Evolutionary conservation across 2,329 filamentous ascomycete genomes (phyloP).

Genomic region (Penicillium oxalicum): DNA sequence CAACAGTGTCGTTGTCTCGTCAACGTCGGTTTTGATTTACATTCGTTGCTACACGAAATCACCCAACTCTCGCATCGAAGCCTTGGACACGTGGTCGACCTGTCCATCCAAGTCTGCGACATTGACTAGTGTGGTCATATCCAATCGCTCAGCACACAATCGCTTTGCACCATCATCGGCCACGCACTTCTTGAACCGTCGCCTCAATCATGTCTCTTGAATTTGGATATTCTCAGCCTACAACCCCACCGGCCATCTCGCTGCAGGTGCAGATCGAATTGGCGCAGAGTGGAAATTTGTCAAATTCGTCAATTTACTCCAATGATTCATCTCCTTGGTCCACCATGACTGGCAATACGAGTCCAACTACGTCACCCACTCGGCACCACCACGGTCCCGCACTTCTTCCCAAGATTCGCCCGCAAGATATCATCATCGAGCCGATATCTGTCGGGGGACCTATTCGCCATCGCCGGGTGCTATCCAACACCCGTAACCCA

Average conservation of each 20-base stretch:
- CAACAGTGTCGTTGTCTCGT: slow-evolving; percentile 16
- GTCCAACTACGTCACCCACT: slow-evolving; percentile 63
- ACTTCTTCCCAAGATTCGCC: slow-evolving; percentile 77
- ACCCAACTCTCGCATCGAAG: not conserved
- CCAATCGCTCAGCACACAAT: not conserved
- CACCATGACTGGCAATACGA: slow-evolving; percentile 61
- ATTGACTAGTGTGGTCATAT: not conserved
- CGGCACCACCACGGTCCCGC: slow-evolving; percentile 69
- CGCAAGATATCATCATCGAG: slow-evolving; percentile 72
- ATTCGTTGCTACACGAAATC: slow-evolving; percentile 13
- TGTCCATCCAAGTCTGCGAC: not conserved
- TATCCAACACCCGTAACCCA: slow-evolving; percentile 49
- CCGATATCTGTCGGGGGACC: slow-evolving; percentile 45
- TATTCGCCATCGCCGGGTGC: slow-evolving; percentile 52
- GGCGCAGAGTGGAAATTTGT: slow-evolving; percentile 56
- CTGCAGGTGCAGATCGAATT: slow-evolving; percentile 30
- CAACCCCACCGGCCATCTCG: slow-evolving; percentile 38
- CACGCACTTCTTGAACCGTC: not conserved
- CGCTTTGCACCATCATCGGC: not conserved
- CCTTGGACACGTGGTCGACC: not conserved
- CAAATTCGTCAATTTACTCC: slow-evolving; percentile 61
- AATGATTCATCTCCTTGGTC: slow-evolving; percentile 65
- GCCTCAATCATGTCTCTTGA: slow-evolving; percentile 36
- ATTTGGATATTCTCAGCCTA: slow-evolving; percentile 40
- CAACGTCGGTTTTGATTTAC: slow-evolving; percentile 8